phyloP scores from a whole-genome alignment of 1,284 basidiomycete species.

The Leccinum angustisporum region DNA sequence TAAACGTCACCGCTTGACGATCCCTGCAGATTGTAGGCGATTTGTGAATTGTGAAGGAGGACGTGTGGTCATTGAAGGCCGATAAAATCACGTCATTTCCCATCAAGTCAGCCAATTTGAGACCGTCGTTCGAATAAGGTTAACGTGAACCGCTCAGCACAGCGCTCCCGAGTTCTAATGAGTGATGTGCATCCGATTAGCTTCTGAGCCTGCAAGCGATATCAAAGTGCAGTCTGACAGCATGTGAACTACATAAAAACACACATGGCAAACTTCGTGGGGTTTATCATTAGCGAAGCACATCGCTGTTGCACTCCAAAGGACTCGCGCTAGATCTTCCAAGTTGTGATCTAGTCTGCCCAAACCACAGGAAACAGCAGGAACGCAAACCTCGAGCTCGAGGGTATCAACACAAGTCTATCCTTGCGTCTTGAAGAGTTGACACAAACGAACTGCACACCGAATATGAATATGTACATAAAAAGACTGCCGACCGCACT shows the following conservation, averaged over 20 bases:
- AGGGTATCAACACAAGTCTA: neutral
- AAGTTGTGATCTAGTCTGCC: conserved; percentile 2
- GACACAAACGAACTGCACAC: neutral
- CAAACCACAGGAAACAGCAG: neutral
- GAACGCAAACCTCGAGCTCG: neutral
- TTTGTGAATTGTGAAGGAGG: neutral
- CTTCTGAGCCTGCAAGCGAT: neutral
- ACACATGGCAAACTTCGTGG: neutral
- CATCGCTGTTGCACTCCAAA: neutral
- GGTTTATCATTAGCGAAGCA: neutral
- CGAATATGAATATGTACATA: neutral
- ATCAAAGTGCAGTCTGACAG: neutral
- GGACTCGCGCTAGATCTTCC: neutral
- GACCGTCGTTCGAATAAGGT: neutral
- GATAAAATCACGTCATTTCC: neutral
- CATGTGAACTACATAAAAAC: neutral
- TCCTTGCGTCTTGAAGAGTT: neutral
- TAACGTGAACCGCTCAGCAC: neutral
- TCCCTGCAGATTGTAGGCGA: neutral
- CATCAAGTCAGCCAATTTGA: neutral
- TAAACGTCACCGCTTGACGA: neutral
- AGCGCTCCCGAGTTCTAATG: neutral
- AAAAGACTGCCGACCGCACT: neutral
- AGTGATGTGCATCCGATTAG: neutral
- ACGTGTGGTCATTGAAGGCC: neutral